Evolutionary conservation across 768 basidiomycete genomes (phyloP).

Genomic region (Coprinopsis strossmayeri): DNA sequence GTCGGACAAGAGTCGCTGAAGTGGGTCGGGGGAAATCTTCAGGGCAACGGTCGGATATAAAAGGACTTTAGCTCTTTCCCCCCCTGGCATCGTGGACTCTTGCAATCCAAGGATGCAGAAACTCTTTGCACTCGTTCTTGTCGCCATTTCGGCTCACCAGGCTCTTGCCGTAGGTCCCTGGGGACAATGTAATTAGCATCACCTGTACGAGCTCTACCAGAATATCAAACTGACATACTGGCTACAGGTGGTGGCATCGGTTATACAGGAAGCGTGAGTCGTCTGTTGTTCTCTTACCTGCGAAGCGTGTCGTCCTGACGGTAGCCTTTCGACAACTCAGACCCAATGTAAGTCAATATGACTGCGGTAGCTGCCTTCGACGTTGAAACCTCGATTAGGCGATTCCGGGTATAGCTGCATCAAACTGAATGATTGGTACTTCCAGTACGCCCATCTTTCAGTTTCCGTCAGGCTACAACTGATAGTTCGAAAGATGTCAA

Average conservation of each 20-base stretch:
- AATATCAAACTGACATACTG: neutral
- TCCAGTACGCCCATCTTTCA: conserved; percentile 14
- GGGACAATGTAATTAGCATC: conserved; percentile 27
- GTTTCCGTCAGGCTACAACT: neutral
- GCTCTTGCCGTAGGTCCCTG: conserved; percentile 24
- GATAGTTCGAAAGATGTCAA: conserved; percentile 7
- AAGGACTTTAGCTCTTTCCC: neutral
- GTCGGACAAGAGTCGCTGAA: conserved; percentile 2
- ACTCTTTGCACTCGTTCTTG: conserved; percentile 17
- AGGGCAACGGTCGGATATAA: neutral
- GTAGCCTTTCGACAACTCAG: neutral
- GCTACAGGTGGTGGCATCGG: conserved; percentile 23
- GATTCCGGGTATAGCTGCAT: conserved; percentile 27
- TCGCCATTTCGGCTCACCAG: conserved; percentile 15
- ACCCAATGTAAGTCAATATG: neutral
- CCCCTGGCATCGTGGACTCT: too few relatives aligned
- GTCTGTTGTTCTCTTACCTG: conserved; percentile 13
- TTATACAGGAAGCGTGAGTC: conserved; percentile 26
- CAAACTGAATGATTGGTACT: conserved; percentile 22
- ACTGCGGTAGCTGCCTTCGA: too few relatives aligned
- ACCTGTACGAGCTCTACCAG: too few relatives aligned
- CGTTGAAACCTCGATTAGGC: conserved; percentile 16
- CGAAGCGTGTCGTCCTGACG: too few relatives aligned
- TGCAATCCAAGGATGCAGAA: conserved; percentile 17
- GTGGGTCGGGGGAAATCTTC: neutral